These are phyloP conservation scores for Pseudogymnoascus sp. DNA, from an alignment of 2,329 filamentous ascomycete species.

Conservation along the genomic window DNA sequence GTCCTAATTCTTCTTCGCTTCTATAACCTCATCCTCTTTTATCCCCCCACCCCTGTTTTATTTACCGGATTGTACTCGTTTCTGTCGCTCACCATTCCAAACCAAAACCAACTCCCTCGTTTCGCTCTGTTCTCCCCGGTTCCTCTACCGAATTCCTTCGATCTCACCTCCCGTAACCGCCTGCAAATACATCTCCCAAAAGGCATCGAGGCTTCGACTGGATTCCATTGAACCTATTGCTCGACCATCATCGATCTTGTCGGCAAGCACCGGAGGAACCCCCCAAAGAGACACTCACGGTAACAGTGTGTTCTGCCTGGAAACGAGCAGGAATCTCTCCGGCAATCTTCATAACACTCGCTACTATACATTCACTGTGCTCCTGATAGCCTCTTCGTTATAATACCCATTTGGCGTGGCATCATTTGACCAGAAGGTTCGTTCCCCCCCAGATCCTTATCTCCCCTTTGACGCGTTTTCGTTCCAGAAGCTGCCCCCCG, in stretches of 20 bases:
- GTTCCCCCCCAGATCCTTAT: neutral
- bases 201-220: constrained; percentile 5
- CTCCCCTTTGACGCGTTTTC: constrained; percentile 7
- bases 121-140: neutral
- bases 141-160: neutral
- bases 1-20: constrained; percentile 31
- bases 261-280: constrained; percentile 1
- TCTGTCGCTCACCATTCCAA: constrained; percentile 5
- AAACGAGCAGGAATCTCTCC: constrained; percentile 15
- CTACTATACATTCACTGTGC: constrained; percentile 19
- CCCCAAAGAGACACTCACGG: constrained; percentile 18
- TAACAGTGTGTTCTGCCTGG: constrained; percentile 25
- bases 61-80: constrained; percentile 15
- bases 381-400: neutral
- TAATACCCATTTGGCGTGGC: constrained; percentile 8
- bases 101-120: neutral
- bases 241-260: neutral
- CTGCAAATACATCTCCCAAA: neutral
- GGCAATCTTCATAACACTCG: constrained; percentile 22
- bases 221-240: neutral
- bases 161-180: neutral
- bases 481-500: neutral
- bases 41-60: constrained; percentile 19
- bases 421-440: constrained; percentile 7
- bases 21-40: constrained; percentile 25